These are phyloP conservation scores for Eucalyptus marginata DNA, from an alignment of 345 rosid species.

Conservation along the genomic window DNA sequence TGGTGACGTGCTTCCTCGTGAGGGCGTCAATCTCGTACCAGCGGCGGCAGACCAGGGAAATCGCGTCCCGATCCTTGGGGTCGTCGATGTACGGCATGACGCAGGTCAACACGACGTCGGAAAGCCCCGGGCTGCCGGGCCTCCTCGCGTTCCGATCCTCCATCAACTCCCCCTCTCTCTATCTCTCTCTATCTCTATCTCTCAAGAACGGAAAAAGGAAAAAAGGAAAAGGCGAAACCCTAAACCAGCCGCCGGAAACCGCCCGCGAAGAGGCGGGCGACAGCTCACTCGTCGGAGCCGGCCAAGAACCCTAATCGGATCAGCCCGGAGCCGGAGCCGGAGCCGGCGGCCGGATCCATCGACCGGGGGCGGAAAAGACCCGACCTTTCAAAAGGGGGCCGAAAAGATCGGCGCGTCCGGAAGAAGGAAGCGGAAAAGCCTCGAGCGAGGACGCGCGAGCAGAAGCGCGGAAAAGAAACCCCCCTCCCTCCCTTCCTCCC, in stretches of 20 bases:
- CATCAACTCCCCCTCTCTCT: constrained; percentile 1
- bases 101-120: constrained; percentile 44
- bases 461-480: neutral
- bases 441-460: neutral
- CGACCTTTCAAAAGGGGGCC: neutral
- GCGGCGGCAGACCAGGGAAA: constrained; percentile 62
- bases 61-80: constrained; percentile 63
- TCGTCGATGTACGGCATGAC: constrained; percentile 69
- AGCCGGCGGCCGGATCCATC: neutral
- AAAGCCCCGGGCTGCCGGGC: neutral
- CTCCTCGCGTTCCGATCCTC: constrained; percentile 11
- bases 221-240: neutral
- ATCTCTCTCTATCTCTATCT: too few relatives aligned
- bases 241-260: neutral
- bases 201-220: neutral
- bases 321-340: neutral
- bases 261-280: neutral
- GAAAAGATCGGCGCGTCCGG: neutral
- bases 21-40: constrained; percentile 70
- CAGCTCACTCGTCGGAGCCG: neutral
- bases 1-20: constrained; percentile 78
- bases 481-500: too few relatives aligned
- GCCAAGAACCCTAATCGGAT: neutral
- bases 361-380: neutral
- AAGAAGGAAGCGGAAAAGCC: neutral